Evolutionary conservation across 2,329 filamentous ascomycete species (phyloP).

Genomic region (Penicillium sp.): DNA sequence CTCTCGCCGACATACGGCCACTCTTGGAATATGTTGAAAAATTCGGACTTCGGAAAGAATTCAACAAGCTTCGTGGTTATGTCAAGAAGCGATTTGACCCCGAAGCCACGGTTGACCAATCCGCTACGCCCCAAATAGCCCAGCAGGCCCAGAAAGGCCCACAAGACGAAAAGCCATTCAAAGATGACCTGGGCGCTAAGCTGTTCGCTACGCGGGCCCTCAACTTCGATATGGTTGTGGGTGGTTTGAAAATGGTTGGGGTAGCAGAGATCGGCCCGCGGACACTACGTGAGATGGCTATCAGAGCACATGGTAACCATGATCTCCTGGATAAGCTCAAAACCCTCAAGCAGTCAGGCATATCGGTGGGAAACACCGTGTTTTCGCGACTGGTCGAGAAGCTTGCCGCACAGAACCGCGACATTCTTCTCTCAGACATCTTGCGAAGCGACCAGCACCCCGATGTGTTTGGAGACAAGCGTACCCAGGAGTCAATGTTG

Average conservation of each 20-base stretch:
- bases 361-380: constrained; percentile 62
- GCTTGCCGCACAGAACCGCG: constrained; percentile 62
- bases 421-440: constrained; percentile 53
- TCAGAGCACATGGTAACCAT: constrained; percentile 60
- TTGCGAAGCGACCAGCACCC: constrained; percentile 65
- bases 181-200: constrained; percentile 72
- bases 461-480: constrained; percentile 59
- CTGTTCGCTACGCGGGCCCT: constrained; percentile 79
- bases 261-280: constrained; percentile 72
- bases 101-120: constrained; percentile 5
- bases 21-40: constrained; percentile 42
- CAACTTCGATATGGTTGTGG: constrained; percentile 70
- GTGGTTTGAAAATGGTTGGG: constrained; percentile 69
- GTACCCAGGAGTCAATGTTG: constrained; percentile 58
- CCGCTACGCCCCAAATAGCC: neutral
- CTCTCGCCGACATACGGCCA: constrained; percentile 39
- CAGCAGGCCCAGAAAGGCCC: constrained; percentile 3
- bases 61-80: constrained; percentile 24
- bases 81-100: constrained; percentile 23
- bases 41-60: constrained; percentile 31
- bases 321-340: constrained; percentile 61
- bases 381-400: constrained; percentile 68
- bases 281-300: constrained; percentile 74
- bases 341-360: constrained; percentile 62
- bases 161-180: constrained; percentile 51